Evolutionary conservation across 2,329 filamentous ascomycete genomes (phyloP), one percentile per base, ranked within the genome.

Genomic region (Pestalotiopsis fici): DNA sequence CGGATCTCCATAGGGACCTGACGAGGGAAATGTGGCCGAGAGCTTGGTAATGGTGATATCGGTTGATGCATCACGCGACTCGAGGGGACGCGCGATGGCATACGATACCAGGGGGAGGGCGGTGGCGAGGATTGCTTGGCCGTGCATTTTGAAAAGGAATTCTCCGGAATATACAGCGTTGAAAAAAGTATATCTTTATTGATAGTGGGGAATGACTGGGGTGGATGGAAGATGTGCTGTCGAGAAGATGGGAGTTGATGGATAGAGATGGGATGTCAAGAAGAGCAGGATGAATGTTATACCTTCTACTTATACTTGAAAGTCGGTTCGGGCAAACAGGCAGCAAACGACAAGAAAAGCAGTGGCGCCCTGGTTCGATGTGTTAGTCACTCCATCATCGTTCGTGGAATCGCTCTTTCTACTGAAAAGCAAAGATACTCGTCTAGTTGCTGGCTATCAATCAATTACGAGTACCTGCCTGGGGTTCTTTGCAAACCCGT

Each of bases 11-110:
- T 74, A 73, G 23, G 56, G 61, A 1, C 57, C 47, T 6, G 67
- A 60, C 27, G 67, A 67, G 6, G 72, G 73, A 55, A 74, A 71
- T n/a, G 69, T 72, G 18, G 71, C 73, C 23, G 60, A 18, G 6
- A 74, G 65, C 25, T 66, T 66, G 15, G 71, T 74, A 59, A 75
- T 71, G 37, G 61, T 67, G 64, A 75, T 73, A 3, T 71, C 60
- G 7, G 68, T 57, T 0, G 43, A 37, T 6, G 65, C 27, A 9
- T 71, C 69, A 61, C 71, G 68, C 21, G 66, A 12, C 59, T 74
- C 64, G 55, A 74, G 66, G 43, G 73, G 71, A 18, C 68, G 65
- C 3, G 72, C 69, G 13, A 70, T 67, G 50, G 65, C 65, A 15
- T 69, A 57, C 54, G 71, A 68, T 28, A 69, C 35, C 47, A 72